These are phyloP conservation scores for Pythium graminicola DNA, from an alignment of 352 stramenopile species.

Conservation along the genomic window DNA sequence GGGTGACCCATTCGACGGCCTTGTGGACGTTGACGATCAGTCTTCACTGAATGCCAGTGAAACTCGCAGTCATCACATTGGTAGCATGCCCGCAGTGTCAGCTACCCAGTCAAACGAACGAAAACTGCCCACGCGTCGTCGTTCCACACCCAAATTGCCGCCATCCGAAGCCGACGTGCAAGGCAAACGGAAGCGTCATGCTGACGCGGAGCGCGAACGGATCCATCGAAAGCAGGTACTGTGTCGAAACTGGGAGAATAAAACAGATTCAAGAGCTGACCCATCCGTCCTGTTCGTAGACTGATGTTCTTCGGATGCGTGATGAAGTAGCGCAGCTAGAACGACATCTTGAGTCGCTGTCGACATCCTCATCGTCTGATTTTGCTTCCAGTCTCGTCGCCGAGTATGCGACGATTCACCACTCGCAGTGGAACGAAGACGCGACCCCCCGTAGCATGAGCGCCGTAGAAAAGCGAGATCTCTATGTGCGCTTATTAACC, in stretches of 20 bases:
- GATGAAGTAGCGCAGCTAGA: constrained; percentile 20
- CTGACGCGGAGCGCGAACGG: constrained; percentile 22
- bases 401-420: neutral
- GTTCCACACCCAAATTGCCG: constrained; percentile 1
- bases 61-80: constrained; percentile 1
- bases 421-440: constrained; percentile 4
- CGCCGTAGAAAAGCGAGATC: constrained; percentile 5
- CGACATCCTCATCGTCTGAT: neutral
- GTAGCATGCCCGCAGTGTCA: too few relatives aligned
- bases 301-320: constrained; percentile 21
- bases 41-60: neutral
- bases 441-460: neutral
- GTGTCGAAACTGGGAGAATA: too few relatives aligned
- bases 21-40: neutral
- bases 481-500: constrained; percentile 22
- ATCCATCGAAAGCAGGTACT: constrained; percentile 27
- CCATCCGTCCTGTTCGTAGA: constrained; percentile 12
- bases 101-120: too few relatives aligned
- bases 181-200: constrained; percentile 25
- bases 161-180: constrained; percentile 8
- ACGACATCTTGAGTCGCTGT: constrained; percentile 14
- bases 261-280: too few relatives aligned
- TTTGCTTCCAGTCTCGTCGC: too few relatives aligned
- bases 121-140: neutral
- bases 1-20: constrained; percentile 2